Percentiles rank a stretch among this genome's conserved stretches.
phyloP scores from a whole-genome alignment of 768 basidiomycete genomes.

The Mycena amicta region DNA sequence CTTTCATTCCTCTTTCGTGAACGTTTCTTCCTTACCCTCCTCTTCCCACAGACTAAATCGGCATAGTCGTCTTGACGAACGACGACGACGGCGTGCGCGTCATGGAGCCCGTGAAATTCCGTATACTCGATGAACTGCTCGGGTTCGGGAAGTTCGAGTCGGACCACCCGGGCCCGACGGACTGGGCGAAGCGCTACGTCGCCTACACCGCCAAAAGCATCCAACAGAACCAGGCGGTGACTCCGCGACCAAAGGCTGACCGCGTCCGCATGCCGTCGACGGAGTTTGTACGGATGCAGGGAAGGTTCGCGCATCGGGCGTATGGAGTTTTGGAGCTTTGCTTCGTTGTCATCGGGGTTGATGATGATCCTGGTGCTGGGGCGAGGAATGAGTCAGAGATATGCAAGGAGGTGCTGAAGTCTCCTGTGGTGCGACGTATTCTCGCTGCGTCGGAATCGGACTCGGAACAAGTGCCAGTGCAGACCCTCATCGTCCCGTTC shows the following conservation, averaged over 20 bases:
- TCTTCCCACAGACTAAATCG: slow-evolving; percentile 34
- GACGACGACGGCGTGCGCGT: slow-evolving; percentile 39
- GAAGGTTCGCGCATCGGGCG: slow-evolving; percentile 35
- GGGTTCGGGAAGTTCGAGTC: slow-evolving; percentile 25
- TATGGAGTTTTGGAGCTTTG: slow-evolving; percentile 41
- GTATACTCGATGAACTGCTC: slow-evolving; percentile 41
- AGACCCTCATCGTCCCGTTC: slow-evolving; percentile 39
- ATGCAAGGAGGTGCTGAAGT: slow-evolving; percentile 27
- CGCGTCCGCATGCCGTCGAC: slow-evolving; percentile 22
- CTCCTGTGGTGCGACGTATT: slow-evolving; percentile 33
- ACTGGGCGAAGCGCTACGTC: slow-evolving; percentile 41
- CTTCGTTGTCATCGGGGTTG: slow-evolving; percentile 27
- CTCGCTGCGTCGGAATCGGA: slow-evolving; percentile 20
- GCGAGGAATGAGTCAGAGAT: not conserved
- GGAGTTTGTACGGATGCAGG: slow-evolving; percentile 28
- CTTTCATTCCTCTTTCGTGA: too few species aligned
- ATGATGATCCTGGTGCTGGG: too few species aligned
- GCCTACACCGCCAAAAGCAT: slow-evolving; percentile 26
- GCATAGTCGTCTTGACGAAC: slow-evolving; percentile 42
- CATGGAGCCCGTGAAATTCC: slow-evolving; percentile 39
- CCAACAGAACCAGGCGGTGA: slow-evolving; percentile 22
- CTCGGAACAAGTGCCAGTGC: too few species aligned
- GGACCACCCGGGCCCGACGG: slow-evolving; percentile 33
- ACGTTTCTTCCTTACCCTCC: too few species aligned
- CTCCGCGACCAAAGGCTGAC: slow-evolving; percentile 31